phyloP scores from a whole-genome alignment of 2,329 filamentous ascomycete species.

The Xenoacremonium recifei region DNA sequence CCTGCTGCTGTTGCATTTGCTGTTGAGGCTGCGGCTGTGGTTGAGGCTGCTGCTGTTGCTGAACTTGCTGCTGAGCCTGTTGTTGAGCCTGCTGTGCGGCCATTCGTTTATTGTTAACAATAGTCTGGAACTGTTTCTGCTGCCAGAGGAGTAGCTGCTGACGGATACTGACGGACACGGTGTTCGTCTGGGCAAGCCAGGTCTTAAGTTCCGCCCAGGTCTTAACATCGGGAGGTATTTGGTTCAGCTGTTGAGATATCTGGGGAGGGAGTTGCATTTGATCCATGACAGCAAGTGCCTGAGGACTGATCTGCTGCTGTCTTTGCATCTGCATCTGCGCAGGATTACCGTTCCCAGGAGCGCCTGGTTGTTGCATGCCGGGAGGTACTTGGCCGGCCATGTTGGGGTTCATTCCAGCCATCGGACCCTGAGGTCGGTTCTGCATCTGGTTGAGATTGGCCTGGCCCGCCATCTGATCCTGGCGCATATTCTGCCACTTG shows the following conservation, averaged over 20 bases:
- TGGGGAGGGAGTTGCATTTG: conserved; percentile 44
- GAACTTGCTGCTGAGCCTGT: conserved; percentile 18
- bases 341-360: conserved; percentile 24
- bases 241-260: conserved; percentile 29
- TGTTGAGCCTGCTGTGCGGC: conserved; percentile 26
- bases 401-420: conserved; percentile 31
- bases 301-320: conserved; percentile 25
- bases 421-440: conserved; percentile 28
- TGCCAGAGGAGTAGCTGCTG: conserved; percentile 35
- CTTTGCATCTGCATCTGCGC: conserved; percentile 28
- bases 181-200: conserved; percentile 39
- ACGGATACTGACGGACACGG: conserved; percentile 28
- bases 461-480: conserved; percentile 31
- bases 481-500: conserved; percentile 44
- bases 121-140: conserved; percentile 37
- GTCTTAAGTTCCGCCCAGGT: conserved; percentile 48
- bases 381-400: conserved; percentile 29
- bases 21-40: conserved; percentile 16
- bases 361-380: conserved; percentile 30
- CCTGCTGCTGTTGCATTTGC: conserved; percentile 18
- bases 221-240: conserved; percentile 42
- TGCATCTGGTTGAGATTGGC: conserved; percentile 31
- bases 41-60: conserved; percentile 20
- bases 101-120: conserved; percentile 29
- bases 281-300: conserved; percentile 44